Base-by-base conservation (phyloP, 805 yeast genomes). In the Ogataea glucozyma region DNA sequence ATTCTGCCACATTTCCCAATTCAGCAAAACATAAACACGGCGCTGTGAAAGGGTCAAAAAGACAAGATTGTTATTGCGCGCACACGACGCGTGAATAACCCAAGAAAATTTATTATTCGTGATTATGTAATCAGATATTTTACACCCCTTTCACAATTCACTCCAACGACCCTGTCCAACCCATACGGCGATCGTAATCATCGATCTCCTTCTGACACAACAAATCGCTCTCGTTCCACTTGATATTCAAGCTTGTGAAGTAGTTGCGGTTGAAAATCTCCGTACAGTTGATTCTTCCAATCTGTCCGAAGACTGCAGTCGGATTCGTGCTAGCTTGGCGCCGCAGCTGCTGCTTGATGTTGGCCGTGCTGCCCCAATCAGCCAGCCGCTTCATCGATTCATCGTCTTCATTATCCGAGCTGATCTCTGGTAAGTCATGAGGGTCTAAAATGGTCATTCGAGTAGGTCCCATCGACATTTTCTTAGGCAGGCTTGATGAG, bases 151-250 rank as follows among this genome's bases (percentile, higher is more conserved):
- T 31, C 23, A 21, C 37, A 18, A 23, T n/a, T 31, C 26, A 10
- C 7, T 7, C 10, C 33, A 36, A 18, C 40, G 30, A 13, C 42
- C 32, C 27, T 27, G 49, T 53, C 38, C 38, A 61, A 2, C 64
- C 66, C 66, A 58, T 62, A 23, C 49, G 47, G 3, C 54, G 41
- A 37, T 57, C 57, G 37, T 57, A 62, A 12, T 54, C 54, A 4
- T 59, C 62, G 11, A 51, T 38, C 37, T 62, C 67, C 4, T 37
- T 31, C 16, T 42, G 46, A n/a, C 46, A 47, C 13, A 62, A 40
- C n/a, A 32, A 23, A 36, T 62, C 65, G 1, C 22, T 26, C 4
- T 49, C 54, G 16, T 47, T 49, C 60, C 64, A 61, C 6, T 43
- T 42, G n/a, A 60, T 44, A 31, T 61, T 58, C 38, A 60, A 44